phyloP scores from a whole-genome alignment of 805 yeast genomes.

The Babjeviella inositovora region DNA sequence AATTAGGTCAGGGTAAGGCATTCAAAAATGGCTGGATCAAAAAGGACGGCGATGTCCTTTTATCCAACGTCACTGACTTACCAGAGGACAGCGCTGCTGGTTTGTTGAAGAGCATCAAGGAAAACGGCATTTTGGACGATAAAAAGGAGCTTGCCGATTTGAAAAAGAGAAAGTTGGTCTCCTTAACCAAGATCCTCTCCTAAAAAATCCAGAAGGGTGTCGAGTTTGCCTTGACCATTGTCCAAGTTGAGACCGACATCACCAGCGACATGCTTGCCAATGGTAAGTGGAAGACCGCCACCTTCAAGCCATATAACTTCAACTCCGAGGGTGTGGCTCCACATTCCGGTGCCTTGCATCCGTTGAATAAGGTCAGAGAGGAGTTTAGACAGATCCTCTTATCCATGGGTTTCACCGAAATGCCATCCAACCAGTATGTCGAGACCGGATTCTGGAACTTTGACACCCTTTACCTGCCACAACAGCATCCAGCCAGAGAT shows the following conservation, averaged over 20 bases:
- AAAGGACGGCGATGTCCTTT: slow-evolving; percentile 72
- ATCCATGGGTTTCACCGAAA: slow-evolving; percentile 95
- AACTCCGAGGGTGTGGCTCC: slow-evolving; percentile 87
- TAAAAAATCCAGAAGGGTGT: slow-evolving; percentile 68
- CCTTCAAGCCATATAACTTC: slow-evolving; percentile 93
- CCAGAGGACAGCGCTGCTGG: slow-evolving; percentile 57
- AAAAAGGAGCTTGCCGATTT: slow-evolving; percentile 65
- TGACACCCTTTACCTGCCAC: slow-evolving; percentile 92
- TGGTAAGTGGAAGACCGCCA: slow-evolving; percentile 68
- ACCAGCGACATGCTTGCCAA: slow-evolving; percentile 82
- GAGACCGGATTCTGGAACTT: slow-evolving; percentile 99
- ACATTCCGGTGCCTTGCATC: slow-evolving; percentile 87
- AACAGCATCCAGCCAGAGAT: slow-evolving; percentile 99
- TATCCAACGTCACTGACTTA: slow-evolving; percentile 30
- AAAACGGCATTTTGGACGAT: slow-evolving; percentile 39
- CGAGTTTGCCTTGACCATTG: slow-evolving; percentile 70
- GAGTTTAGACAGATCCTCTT: slow-evolving; percentile 97
- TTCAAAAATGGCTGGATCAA: slow-evolving; percentile 94
- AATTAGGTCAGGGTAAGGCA: slow-evolving; percentile 92
- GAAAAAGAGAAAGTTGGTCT: slow-evolving; percentile 83
- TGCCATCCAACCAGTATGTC: slow-evolving; percentile 97
- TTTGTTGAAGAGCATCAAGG: slow-evolving; percentile 39
- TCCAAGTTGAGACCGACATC: slow-evolving; percentile 79
- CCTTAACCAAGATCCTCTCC: slow-evolving; percentile 56
- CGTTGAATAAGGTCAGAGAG: slow-evolving; percentile 90